phyloP scores from a whole-genome alignment of 2,329 filamentous ascomycete genomes.

The Periconia digitata region DNA sequence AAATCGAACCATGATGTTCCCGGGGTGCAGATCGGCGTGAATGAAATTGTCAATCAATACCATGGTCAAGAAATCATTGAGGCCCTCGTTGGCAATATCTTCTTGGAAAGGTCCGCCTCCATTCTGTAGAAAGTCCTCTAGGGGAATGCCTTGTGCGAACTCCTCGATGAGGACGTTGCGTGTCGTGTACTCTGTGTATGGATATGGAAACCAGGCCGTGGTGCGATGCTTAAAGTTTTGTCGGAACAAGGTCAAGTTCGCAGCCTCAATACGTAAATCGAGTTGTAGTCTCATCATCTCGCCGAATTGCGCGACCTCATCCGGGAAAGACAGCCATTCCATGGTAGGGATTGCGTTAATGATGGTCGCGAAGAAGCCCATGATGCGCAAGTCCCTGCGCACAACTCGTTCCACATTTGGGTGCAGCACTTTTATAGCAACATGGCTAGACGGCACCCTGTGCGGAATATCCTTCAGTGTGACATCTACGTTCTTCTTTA shows the following conservation, averaged over 20 bases:
- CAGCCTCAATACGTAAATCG: constrained; percentile 90
- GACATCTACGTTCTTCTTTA: constrained; percentile 79
- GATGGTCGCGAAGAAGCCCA: constrained; percentile 83
- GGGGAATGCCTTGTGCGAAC: constrained; percentile 89
- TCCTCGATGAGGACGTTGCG: constrained; percentile 92
- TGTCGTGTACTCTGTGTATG: constrained; percentile 89
- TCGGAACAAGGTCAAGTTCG: constrained; percentile 85
- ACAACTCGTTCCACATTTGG: constrained; percentile 88
- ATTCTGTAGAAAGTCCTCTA: constrained; percentile 86
- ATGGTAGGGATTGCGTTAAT: constrained; percentile 91
- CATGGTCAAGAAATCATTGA: constrained; percentile 97
- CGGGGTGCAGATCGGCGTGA: constrained; percentile 92
- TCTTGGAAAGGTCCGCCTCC: constrained; percentile 91
- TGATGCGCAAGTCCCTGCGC: constrained; percentile 87
- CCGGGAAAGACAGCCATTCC: constrained; percentile 94
- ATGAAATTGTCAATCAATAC: constrained; percentile 96
- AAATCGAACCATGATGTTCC: constrained; percentile 99
- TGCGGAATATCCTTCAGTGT: constrained; percentile 84
- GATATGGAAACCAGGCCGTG: constrained; percentile 96
- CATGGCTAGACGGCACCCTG: constrained; percentile 84
- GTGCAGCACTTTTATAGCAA: constrained; percentile 94
- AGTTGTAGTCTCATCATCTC: constrained; percentile 99
- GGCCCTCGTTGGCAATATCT: constrained; percentile 90
- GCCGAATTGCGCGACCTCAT: constrained; percentile 91
- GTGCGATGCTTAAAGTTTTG: constrained; percentile 86